These are phyloP conservation scores for Geosiphon pyriformis DNA, from an alignment of 192 early-diverging fungal genomes.

Conservation along the genomic window DNA sequence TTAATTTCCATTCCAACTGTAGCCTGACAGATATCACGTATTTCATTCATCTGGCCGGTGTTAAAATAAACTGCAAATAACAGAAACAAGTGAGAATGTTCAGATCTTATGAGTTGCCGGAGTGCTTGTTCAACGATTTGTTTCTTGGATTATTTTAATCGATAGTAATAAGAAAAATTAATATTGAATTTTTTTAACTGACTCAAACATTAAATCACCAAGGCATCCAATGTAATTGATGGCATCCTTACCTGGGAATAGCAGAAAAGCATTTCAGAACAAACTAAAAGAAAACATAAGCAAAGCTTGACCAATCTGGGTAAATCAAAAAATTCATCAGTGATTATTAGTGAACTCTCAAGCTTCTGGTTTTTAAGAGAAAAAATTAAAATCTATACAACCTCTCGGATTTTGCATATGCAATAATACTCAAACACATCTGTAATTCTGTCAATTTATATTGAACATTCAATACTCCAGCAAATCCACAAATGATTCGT, in stretches of 20 bases:
- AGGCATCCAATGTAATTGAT: background rate
- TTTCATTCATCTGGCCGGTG: constrained; percentile 2
- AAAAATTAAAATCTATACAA: background rate
- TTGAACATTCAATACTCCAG: background rate
- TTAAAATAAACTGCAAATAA: constrained; percentile 16
- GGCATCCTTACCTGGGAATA: background rate
- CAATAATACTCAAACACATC: background rate
- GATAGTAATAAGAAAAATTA: background rate
- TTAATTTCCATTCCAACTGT: constrained; percentile 8
- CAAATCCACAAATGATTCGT: background rate
- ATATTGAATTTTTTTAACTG: background rate
- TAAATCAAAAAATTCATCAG: too few species aligned
- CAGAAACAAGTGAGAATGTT: constrained; percentile 5
- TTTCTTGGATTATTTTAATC: background rate
- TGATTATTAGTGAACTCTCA: too few species aligned
- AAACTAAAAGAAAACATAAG: constrained; percentile 11
- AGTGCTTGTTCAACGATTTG: background rate
- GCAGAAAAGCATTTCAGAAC: background rate
- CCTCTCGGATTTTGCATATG: background rate
- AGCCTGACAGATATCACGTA: constrained; percentile 7
- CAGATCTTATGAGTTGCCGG: constrained; percentile 3
- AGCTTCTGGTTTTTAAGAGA: too few species aligned
- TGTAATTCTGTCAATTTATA: background rate
- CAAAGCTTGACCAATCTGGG: constrained; percentile 11
- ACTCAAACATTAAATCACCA: background rate